Evolutionary conservation across 371 early-diverging fungal species (phyloP).

Genomic region (Capillidium rhysosporum): DNA sequence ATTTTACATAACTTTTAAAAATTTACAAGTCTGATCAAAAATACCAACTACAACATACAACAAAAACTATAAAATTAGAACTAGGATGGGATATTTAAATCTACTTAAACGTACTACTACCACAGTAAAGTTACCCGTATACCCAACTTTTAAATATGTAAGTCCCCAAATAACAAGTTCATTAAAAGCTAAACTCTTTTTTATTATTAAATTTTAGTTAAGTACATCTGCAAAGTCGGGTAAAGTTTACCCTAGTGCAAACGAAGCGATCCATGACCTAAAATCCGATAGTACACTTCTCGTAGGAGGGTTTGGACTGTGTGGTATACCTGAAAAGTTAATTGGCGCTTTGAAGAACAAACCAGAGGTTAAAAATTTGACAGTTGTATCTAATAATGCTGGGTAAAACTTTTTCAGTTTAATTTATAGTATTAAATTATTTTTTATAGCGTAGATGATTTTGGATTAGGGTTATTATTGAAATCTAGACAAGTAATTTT

Average conservation of each 20-base stretch:
- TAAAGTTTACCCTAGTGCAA: conserved; percentile 10
- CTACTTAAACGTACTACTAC: too few relatives aligned
- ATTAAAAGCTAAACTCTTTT: too few relatives aligned
- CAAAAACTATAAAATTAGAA: too few relatives aligned
- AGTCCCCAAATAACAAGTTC: too few relatives aligned
- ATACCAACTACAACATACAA: too few relatives aligned
- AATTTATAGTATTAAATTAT: background rate
- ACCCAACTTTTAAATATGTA: too few relatives aligned
- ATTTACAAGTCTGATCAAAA: too few relatives aligned
- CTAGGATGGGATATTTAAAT: too few relatives aligned
- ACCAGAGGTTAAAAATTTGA: conserved; percentile 27
- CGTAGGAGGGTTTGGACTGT: conserved; percentile 47
- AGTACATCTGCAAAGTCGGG: too few relatives aligned
- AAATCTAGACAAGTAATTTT: conserved; percentile 23
- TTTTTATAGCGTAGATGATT: conserved; percentile 20
- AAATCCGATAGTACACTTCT: conserved; percentile 26
- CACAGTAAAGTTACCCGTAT: too few relatives aligned
- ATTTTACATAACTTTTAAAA: too few relatives aligned
- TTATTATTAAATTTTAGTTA: too few relatives aligned
- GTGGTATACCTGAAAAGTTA: conserved; percentile 47
- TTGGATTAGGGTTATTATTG: conserved; percentile 38
- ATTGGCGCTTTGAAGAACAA: conserved; percentile 31
- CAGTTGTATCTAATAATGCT: conserved; percentile 48
- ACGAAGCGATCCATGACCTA: conserved; percentile 30
- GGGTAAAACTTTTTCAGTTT: conserved; percentile 12